Evolutionary conservation across 352 stramenopile species (phyloP), one percentile per base, ranked within the genome.

Genomic region (Phytophthora pseudosyringae): DNA sequence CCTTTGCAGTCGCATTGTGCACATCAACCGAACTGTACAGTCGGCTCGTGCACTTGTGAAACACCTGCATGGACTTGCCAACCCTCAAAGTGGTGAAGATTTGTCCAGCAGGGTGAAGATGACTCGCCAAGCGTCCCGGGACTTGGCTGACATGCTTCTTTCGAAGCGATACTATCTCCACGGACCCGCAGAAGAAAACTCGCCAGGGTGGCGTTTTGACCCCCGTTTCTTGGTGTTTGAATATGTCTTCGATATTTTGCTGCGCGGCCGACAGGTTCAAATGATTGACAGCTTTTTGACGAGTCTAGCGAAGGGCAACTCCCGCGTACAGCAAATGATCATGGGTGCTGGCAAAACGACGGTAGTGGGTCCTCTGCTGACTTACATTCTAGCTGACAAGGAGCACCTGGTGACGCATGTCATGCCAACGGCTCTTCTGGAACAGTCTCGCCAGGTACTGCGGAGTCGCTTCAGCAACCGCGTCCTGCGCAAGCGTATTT

Each of bases 321-420:
- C 90, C 1, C 78, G 86, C 28, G 89, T 97, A 10, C 86, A 97
- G 50, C 91, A 99, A 88, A 99, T 99, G 98, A 99, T 99, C 78
- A 99, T 99, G 98, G 98, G 98, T 21, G 97, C 97, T 4, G 98
- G 98, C 21, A 99, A 99, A 76, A 99, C 98, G 1, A 99, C 98
- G 3, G 98, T 99, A 3, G 97, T 99, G 10, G 97, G 97, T 5
- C 98, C 98, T 36, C 75, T 99, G 32, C 81, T 99, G 64, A 98
- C 97, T 5, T 97, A 99, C 57, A 98, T 99, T 54, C 90, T 99
- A 18, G 81, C 96, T 4, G 94, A 99, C 70, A 97, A 94, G 33
- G 89, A 98, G 55, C 94, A 96, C 46, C 82, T 99, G 26, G 92
- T 99, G 16, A 97, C 84, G n/a, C 89, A 99, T 65, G 98, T 99